A percentile compares a stretch with the other conserved stretches of the same genome.
Evolutionary conservation across 139 green algal species (phyloP).

Genomic region (Diplosphaera chodatii): DNA sequence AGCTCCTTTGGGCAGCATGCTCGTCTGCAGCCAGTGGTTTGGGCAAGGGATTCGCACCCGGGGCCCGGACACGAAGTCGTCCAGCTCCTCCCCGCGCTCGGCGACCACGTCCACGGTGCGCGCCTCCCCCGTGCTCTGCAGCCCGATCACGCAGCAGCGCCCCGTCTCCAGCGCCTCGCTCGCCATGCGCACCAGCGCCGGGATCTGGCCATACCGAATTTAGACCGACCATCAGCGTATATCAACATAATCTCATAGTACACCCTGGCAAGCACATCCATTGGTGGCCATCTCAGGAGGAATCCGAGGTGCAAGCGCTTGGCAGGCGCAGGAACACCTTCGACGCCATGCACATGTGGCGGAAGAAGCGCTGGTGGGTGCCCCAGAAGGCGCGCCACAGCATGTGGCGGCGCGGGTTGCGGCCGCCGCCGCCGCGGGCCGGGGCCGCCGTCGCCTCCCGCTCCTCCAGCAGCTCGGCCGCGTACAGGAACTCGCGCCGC

Average conservation of each 20-base stretch:
- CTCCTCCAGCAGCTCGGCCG: conserved; percentile 26
- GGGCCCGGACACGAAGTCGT: conserved; percentile 59
- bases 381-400: conserved; percentile 63
- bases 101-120: conserved; percentile 53
- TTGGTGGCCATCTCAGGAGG: no score
- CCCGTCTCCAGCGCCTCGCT: conserved; percentile 40
- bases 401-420: conserved; percentile 17
- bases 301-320: neutral
- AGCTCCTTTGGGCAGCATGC: no score
- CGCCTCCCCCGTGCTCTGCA: conserved; percentile 60
- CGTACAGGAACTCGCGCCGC: conserved; percentile 30
- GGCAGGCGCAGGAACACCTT: conserved; percentile 37
- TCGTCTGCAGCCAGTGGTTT: no score
- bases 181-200: conserved; percentile 33
- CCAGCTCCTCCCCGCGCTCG: conserved; percentile 33
- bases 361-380: conserved; percentile 72
- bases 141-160: conserved; percentile 60
- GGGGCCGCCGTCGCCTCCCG: neutral
- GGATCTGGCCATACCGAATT: no score
- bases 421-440: conserved; percentile 4
- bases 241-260: no score
- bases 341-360: conserved; percentile 64
- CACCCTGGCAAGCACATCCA: no score
- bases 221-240: no score
- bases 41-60: conserved; percentile 37